phyloP scores from a whole-genome alignment of 805 yeast genomes.

The Kodamaea neixiangensis region DNA sequence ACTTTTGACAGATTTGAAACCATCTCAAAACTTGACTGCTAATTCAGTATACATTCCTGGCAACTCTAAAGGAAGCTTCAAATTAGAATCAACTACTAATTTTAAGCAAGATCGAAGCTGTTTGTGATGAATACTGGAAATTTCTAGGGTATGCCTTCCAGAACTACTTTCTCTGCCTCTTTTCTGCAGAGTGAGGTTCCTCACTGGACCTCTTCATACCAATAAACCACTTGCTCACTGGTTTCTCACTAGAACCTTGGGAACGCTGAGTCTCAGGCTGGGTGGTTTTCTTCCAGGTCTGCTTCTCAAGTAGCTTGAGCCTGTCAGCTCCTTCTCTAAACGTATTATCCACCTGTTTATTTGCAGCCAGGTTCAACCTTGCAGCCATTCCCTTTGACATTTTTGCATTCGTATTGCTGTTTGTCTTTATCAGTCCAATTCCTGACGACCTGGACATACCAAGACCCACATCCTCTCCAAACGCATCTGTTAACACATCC shows the following conservation, averaged over 20 bases:
- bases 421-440: conserved; percentile 34
- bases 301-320: neutral
- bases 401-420: conserved; percentile 54
- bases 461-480: conserved; percentile 80
- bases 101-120: too few species aligned
- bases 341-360: conserved; percentile 15
- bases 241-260: neutral
- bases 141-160: too few species aligned
- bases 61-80: too few species aligned
- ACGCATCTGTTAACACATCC: conserved; percentile 57
- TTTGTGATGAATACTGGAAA: too few species aligned
- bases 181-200: neutral
- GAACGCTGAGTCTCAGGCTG: neutral
- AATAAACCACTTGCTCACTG: conserved; percentile 22
- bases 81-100: too few species aligned
- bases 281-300: neutral
- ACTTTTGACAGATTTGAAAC: too few species aligned
- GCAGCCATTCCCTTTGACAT: conserved; percentile 61
- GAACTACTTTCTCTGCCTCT: neutral
- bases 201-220: conserved; percentile 20
- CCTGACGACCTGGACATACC: conserved; percentile 60
- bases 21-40: too few species aligned
- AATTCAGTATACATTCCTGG: too few species aligned
- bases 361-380: conserved; percentile 36
- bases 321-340: conserved; percentile 8